A percentile compares a stretch with the other conserved stretches of the same genome.
phyloP scores from a whole-genome alignment of 2,329 filamentous ascomycete species.

The Keithomyces neogunnii region DNA sequence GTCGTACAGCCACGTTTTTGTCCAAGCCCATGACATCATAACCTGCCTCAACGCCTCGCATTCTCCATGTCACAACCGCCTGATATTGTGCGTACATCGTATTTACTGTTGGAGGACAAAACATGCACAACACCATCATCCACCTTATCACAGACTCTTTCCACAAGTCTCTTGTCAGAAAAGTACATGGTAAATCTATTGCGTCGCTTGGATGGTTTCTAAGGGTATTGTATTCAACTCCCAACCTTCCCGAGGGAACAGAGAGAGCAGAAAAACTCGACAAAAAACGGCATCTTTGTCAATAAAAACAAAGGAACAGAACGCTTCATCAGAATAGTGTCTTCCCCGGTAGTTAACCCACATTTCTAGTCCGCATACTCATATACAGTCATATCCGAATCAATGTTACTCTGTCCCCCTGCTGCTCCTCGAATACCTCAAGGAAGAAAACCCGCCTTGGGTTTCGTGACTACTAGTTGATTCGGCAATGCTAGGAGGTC shows the following conservation, averaged over 20 bases:
- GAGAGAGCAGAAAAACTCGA: too few species aligned
- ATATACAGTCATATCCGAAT: too few species aligned
- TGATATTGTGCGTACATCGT: background rate
- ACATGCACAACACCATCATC: background rate
- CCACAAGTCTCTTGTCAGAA: background rate
- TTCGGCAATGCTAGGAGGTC: conserved; percentile 24
- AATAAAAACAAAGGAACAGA: too few species aligned
- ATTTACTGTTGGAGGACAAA: background rate
- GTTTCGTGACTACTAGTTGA: conserved; percentile 24
- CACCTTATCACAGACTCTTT: too few species aligned
- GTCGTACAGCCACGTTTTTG: background rate
- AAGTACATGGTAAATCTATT: background rate
- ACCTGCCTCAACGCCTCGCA: too few species aligned
- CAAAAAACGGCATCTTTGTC: too few species aligned
- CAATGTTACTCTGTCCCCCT: background rate
- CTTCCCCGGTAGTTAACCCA: too few species aligned
- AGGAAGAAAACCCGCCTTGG: conserved; percentile 1
- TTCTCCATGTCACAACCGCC: too few species aligned
- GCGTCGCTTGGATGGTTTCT: background rate
- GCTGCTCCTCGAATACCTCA: background rate
- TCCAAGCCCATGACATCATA: too few species aligned
- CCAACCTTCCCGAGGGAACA: too few species aligned
- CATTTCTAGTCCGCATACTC: too few species aligned
- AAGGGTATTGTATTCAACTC: background rate
- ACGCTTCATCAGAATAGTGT: too few species aligned